Evolutionary conservation across 2,329 filamentous ascomycete species (phyloP), one percentile per base, ranked within the genome.

Genomic region (Tympanopsis confertula): DNA sequence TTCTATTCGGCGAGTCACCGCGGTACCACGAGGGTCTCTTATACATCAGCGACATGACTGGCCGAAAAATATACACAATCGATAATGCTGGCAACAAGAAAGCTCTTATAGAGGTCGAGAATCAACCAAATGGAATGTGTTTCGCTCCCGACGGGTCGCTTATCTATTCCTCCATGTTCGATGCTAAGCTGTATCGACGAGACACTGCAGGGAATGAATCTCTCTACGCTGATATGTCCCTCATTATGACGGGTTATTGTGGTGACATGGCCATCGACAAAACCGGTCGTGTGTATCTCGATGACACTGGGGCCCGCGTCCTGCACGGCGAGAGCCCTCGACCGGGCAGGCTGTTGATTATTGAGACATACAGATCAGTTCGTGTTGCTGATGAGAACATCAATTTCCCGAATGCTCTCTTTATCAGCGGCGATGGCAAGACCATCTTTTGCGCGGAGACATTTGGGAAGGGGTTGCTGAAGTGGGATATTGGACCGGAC

Each of bases 141-240:
- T 37, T 37, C 35, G 13, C 17, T 14, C 13, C 17, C 13, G 35
- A 37, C 20, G 35, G 35, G 2, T 19, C 35, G 19, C 35, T 37
- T n/a, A 37, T 37, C 20, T 37, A 37, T 20, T 37, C 35, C 12
- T 37, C 35, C 35, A 37, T 37, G 35, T 37, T 37, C 18, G 35
- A 37, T 4, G 19, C 35, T 17, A 37, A 37, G 35, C 35, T 37
- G 13, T 37, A 37, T 18, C n/a, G n/a, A n/a, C 35, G 35, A 10
- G 5, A 7, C 14, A 37, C 22, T 14, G 35, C 22, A 19, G 35
- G 35, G 13, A 13, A 37, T 14, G 14, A 17, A n/a, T 5, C 35
- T 7, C 35, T 37, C 19, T 37, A 37, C 20, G 7, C 35, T 13
- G 35, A 37, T 17, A 37, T 37, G 35, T 37, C 35, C 13, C 13